Base-by-base conservation (phyloP, 352 stramenopile species). In the Pythium coloratum region DNA sequence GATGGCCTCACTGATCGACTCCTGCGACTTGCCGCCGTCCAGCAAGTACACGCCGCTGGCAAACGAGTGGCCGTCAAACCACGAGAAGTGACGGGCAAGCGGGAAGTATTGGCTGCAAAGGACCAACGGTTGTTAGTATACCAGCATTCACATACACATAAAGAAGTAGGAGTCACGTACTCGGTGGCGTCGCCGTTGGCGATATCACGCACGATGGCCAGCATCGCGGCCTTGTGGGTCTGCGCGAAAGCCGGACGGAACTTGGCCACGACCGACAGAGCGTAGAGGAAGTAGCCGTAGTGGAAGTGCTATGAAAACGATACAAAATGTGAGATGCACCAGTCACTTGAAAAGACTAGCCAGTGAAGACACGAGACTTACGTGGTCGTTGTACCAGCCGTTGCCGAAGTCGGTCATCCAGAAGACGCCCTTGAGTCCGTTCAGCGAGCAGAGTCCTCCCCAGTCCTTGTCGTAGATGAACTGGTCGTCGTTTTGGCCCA, bases 41-140 rank as follows among this genome's bases (percentile, higher is more conserved):
- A 98, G 86, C 55, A 85, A 82, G 77, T 99, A 99, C 30, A 99
- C 76, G 30, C 97, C 97, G 65, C 91, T 98, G 9, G 96, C 96
- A 78, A 97, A 99, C 55, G 93, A 98, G 71, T 99, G 95, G 51
- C 94, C 90, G 67, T 99, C 96, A 75, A 98, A 99, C 90, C 95
- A 98, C 60, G 97, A 98, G 68, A 98, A 98, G 73, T 98, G 94
- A 30, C 96, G 85, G n/a, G 94, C 88, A 53, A 97, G 84, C 14
- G 95, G 93, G 57, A 90, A 98, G 89, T 90, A 91, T 6, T 64
- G 74, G 62, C 85, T 93, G 66, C 20, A 72, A 62, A 67, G 65
- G 13, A 67, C 5, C 14, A 36, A 24, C 20, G 28, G 47, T 42
- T 51, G 36, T 51, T n/a, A 50, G 47, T 38, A 26, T 62, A 9